Evolutionary conservation across 129 eudicot species (phyloP).

Genomic region (Tagetes patula): DNA sequence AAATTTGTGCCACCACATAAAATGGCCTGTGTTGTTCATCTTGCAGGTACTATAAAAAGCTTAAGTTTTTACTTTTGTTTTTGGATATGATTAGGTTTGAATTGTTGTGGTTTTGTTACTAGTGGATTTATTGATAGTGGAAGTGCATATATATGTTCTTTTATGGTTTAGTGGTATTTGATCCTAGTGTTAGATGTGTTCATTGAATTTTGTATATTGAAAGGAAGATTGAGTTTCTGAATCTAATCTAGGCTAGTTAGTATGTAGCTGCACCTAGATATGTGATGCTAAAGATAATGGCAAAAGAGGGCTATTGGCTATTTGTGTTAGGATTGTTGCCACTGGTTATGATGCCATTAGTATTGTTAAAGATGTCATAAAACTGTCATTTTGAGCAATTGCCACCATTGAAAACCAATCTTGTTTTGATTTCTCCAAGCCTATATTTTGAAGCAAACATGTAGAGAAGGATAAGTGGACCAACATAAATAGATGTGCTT

Average conservation of each 20-base stretch:
- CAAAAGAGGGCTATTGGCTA: neutral
- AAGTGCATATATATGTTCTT: slow-evolving; percentile 6
- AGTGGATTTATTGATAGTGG: neutral
- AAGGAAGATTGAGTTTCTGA: neutral
- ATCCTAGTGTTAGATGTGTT: neutral
- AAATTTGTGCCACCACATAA: slow-evolving; percentile 59
- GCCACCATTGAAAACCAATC: neutral
- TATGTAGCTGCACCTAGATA: neutral
- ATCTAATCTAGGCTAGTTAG: neutral
- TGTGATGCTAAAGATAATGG: slow-evolving; percentile 7
- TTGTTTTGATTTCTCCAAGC: slow-evolving; percentile 1
- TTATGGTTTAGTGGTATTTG: neutral
- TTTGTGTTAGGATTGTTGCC: slow-evolving; percentile 1
- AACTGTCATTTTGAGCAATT: slow-evolving; percentile 10
- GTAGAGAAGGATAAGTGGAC: neutral
- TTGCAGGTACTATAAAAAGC: slow-evolving; percentile 59
- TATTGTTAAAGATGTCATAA: neutral
- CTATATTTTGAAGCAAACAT: slow-evolving; percentile 10
- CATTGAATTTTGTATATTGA: neutral
- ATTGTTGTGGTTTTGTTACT: neutral
- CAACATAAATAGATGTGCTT: neutral
- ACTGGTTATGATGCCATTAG: neutral
- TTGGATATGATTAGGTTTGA: slow-evolving; percentile 3
- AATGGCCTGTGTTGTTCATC: slow-evolving; percentile 94
- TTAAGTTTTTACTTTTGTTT: neutral